Evolutionary conservation across 176 grass and related monocot species (phyloP), one percentile per base, ranked within the genome.

Genomic region (Urochloa ruziziensis): DNA sequence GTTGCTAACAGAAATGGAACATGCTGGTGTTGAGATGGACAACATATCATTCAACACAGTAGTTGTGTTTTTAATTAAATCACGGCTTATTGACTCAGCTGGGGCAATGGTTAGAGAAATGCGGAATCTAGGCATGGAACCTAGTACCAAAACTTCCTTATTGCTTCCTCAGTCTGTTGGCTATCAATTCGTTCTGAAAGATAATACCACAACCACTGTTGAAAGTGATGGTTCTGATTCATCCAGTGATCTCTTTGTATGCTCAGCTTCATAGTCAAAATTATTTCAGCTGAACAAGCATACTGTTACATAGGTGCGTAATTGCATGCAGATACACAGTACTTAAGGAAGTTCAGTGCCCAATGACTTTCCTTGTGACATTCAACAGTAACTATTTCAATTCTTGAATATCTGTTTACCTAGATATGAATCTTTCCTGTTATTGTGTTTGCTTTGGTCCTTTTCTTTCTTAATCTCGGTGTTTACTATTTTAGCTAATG

Each of bases 1-100:
- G 67, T 70, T 93, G 40, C 73, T 93, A 67, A 85, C 70, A 91
- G 89, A 98, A 89, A 95, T 98, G 93, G 82, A 93, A 83, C 53
- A 28, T 58, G 78, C 80, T 15, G 77, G 47, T 82, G 70, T 93
- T 80, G 85, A 85, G 73, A 84, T 98, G 84, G 96, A 94, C 86
- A 78, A 67, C 69, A 79, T 87, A 51, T 90, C 96, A 72, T 95
- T 88, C 82, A 95, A 98, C 61, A 84, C 51, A 30, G 2, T 98
- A 77, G 76, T 91, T 65, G 52, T 56, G 21, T 48, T 93, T 75
- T 82, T 98, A 79, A 74, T 93, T 47, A 95, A 95, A 79, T 83
- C 85, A 74, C 62, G 58, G 12, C 79, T 59, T 62, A 62, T 65
- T 54, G 46, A 59, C 60, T 91, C 82, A 46, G 93, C 82, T 86